Conservation (phyloP, 2,329 filamentous ascomycete genomes). For the Fonsecaea nubica region DNA sequence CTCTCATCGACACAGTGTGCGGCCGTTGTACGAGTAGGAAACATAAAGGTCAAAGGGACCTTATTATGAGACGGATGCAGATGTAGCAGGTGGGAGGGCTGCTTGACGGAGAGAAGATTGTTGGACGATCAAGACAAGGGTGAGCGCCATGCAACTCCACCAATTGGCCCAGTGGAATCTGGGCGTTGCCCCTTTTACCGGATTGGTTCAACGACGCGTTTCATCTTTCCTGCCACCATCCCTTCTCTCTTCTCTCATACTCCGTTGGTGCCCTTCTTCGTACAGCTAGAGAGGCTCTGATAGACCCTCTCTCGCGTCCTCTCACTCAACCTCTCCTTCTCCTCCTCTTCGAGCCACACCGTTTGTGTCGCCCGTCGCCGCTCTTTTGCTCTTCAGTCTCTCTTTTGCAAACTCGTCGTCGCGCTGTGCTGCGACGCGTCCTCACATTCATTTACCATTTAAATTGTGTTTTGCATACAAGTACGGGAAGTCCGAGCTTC, state of each 20-base stretch:
- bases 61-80: neutral
- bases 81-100: neutral
- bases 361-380: constrained; percentile 29
- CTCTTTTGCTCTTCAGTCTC: constrained; percentile 23
- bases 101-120: neutral
- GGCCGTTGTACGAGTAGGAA: constrained; percentile 1
- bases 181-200: constrained; percentile 26
- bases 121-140: neutral
- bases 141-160: neutral
- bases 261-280: neutral
- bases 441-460: constrained; percentile 24
- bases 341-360: constrained; percentile 33
- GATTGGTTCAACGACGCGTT: constrained; percentile 25
- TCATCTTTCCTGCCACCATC: constrained; percentile 17
- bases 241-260: constrained; percentile 1
- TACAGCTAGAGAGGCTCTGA: neutral
- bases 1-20: neutral
- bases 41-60: constrained; percentile 1
- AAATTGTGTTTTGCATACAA: constrained; percentile 21
- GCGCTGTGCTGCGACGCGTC: constrained; percentile 35
- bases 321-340: constrained; percentile 44
- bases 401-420: constrained; percentile 26
- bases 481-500: constrained; percentile 27
- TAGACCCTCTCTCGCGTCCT: constrained; percentile 18
- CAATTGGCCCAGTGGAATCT: constrained; percentile 18